Percentiles rank a stretch among this genome's conserved stretches.
Conservation (phyloP, 129 eudicot genomes). For the carrot (Daucus carota) region DNA sequence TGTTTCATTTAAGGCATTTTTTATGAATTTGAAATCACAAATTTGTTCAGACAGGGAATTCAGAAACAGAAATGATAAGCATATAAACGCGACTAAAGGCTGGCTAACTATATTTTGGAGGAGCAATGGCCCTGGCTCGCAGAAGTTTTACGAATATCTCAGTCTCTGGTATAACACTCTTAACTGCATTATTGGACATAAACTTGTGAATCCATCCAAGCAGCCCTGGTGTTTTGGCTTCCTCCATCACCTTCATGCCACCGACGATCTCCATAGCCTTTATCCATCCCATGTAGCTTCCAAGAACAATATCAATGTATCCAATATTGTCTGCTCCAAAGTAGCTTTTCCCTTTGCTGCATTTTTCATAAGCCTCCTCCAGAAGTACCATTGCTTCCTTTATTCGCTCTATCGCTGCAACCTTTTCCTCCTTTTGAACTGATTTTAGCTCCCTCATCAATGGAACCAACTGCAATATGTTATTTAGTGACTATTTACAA, state of each 20-base stretch:
- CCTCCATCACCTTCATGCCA: conserved; percentile 19
- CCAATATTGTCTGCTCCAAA: conserved; percentile 29
- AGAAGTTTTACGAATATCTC: background rate
- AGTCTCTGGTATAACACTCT: background rate
- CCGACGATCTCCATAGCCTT: conserved; percentile 11
- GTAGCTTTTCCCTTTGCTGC: conserved; percentile 23
- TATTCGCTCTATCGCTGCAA: conserved; percentile 5
- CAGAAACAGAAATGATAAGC: background rate
- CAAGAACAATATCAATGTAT: conserved; percentile 27
- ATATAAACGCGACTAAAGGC: background rate
- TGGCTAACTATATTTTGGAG: background rate
- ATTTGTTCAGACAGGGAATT: background rate
- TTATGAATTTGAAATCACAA: background rate
- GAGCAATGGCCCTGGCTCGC: background rate
- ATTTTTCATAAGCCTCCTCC: conserved; percentile 28
- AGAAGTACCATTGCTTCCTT: conserved; percentile 14
- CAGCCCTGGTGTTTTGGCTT: conserved; percentile 22
- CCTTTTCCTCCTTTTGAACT: conserved; percentile 20
- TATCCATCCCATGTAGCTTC: conserved; percentile 27
- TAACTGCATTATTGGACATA: background rate
- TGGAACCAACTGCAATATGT: conserved; percentile 19
- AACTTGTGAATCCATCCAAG: conserved; percentile 15
- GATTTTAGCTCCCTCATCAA: background rate
- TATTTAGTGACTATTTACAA: background rate
- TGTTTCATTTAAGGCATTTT: background rate